These are phyloP conservation scores for Kluyveromyces dobzhanskii DNA, from an alignment of 805 yeast species.

Conservation along the genomic window DNA sequence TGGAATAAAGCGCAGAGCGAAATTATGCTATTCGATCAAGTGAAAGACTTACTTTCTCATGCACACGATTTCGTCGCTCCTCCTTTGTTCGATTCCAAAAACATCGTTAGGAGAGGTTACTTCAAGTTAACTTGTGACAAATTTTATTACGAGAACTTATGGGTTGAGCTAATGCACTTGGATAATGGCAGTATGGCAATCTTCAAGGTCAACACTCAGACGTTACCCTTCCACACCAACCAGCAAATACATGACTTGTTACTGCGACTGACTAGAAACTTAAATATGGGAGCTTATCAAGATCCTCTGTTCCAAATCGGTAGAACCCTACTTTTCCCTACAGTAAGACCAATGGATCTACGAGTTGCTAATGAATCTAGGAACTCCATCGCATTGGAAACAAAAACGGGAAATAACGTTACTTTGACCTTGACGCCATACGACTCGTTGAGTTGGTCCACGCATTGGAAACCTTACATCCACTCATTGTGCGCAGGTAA, in stretches of 20 bases:
- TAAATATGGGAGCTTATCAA: slow-evolving; percentile 7
- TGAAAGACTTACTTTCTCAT: slow-evolving; percentile 19
- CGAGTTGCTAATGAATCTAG: slow-evolving; percentile 7
- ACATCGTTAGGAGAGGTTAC: slow-evolving; percentile 14
- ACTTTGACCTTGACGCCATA: slow-evolving; percentile 14
- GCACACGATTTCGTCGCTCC: slow-evolving; percentile 12
- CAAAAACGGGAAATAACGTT: slow-evolving; percentile 18
- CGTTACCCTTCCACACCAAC: slow-evolving; percentile 7
- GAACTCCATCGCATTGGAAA: slow-evolving; percentile 12
- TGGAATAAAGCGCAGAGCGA: slow-evolving; percentile 12
- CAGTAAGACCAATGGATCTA: slow-evolving; percentile 19
- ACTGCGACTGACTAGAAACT: not conserved
- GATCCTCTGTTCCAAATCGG: slow-evolving; percentile 15
- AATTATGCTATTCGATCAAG: slow-evolving; percentile 16
- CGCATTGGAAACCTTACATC: slow-evolving; percentile 18
- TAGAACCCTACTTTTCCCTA: slow-evolving; percentile 21
- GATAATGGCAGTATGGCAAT: slow-evolving; percentile 21
- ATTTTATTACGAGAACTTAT: slow-evolving; percentile 10
- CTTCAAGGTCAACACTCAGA: slow-evolving; percentile 18
- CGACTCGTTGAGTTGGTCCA: slow-evolving; percentile 21
- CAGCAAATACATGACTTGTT: slow-evolving; percentile 4
- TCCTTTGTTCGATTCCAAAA: slow-evolving; percentile 12
- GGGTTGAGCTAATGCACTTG: slow-evolving; percentile 22
- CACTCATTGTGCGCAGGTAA: not conserved
- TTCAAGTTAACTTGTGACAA: slow-evolving; percentile 16